phyloP scores from a whole-genome alignment of 2,329 filamentous ascomycete species.

The Hymenoscyphus albidus region DNA sequence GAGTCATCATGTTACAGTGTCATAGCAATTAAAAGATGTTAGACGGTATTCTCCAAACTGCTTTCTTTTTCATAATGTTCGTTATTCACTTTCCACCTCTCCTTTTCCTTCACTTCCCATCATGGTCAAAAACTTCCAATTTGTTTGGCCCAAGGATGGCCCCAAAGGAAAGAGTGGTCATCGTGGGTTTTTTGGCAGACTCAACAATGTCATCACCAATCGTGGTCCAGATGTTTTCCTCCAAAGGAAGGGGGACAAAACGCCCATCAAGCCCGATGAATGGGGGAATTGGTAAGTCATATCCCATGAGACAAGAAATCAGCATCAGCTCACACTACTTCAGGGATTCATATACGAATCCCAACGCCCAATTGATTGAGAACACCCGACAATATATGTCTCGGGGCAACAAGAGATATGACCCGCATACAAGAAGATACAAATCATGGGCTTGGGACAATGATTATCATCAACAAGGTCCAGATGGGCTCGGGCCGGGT shows the following conservation, averaged over 20 bases:
- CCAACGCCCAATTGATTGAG: slow-evolving; percentile 8
- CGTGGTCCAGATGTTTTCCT: slow-evolving; percentile 43
- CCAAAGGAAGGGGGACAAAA: slow-evolving; percentile 19
- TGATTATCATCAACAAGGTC: slow-evolving; percentile 23
- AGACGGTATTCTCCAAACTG: background rate
- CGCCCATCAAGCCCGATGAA: slow-evolving; percentile 25
- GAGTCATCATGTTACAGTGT: slow-evolving; percentile 14
- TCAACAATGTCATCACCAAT: slow-evolving; percentile 38
- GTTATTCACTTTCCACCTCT: background rate
- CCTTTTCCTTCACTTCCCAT: background rate
- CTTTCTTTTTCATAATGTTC: background rate
- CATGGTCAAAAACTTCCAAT: slow-evolving; percentile 18
- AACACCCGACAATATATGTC: slow-evolving; percentile 8
- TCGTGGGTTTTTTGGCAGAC: slow-evolving; percentile 29
- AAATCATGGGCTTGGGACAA: slow-evolving; percentile 22
- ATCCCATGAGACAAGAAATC: background rate
- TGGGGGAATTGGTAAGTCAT: slow-evolving; percentile 33
- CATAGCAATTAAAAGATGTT: background rate
- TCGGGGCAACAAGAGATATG: slow-evolving; percentile 28
- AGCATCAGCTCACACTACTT: background rate
- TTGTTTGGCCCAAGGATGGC: slow-evolving; percentile 34
- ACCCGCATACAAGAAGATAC: slow-evolving; percentile 30
- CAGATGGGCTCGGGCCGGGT: slow-evolving; percentile 10
- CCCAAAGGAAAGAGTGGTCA: slow-evolving; percentile 23
- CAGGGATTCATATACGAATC: slow-evolving; percentile 33